Evolutionary conservation across 1,139 yeast genomes (phyloP).

Genomic region (Magnusiomyces tetraspermus): DNA sequence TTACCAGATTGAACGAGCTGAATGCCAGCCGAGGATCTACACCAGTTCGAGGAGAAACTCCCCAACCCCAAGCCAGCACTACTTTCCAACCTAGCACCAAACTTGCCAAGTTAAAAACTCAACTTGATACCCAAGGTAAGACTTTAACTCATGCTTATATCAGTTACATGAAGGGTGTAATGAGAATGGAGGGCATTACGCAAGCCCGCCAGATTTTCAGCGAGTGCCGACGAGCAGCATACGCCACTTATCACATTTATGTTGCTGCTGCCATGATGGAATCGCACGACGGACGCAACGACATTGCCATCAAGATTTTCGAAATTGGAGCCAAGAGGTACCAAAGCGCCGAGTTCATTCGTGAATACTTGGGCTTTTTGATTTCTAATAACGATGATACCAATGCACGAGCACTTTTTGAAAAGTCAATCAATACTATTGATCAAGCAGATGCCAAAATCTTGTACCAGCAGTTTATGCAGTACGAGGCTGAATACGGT

Average conservation of each 20-base stretch:
- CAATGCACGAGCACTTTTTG: slow-evolving; percentile 75
- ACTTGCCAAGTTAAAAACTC: slow-evolving; percentile 11
- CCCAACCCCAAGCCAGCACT: slow-evolving; percentile 4
- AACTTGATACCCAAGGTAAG: slow-evolving; percentile 20
- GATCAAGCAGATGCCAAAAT: slow-evolving; percentile 32
- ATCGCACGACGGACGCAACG: slow-evolving; percentile 48
- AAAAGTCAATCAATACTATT: slow-evolving; percentile 46
- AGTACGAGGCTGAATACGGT: slow-evolving; percentile 50
- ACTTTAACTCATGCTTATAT: slow-evolving; percentile 31
- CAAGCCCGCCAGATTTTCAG: slow-evolving; percentile 42
- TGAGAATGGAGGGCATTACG: slow-evolving; percentile 33
- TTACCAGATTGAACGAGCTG: slow-evolving; percentile 2
- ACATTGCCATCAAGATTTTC: slow-evolving; percentile 67
- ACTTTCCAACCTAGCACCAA: slow-evolving; percentile 3
- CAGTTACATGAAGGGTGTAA: slow-evolving; percentile 32
- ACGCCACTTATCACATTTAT: slow-evolving; percentile 66
- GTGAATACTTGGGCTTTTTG: slow-evolving; percentile 64
- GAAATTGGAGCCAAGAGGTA: slow-evolving; percentile 68
- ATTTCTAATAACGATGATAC: slow-evolving; percentile 66
- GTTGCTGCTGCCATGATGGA: slow-evolving; percentile 81
- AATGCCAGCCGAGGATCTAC: not conserved
- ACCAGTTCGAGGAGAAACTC: not conserved
- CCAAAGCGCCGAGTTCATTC: slow-evolving; percentile 49
- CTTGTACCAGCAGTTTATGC: slow-evolving; percentile 41
- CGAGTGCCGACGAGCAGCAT: slow-evolving; percentile 60